A percentile compares a stretch with the other conserved stretches of the same genome.
phyloP scores from a whole-genome alignment of 1,284 basidiomycete genomes.

The Ganoderma lingzhi region DNA sequence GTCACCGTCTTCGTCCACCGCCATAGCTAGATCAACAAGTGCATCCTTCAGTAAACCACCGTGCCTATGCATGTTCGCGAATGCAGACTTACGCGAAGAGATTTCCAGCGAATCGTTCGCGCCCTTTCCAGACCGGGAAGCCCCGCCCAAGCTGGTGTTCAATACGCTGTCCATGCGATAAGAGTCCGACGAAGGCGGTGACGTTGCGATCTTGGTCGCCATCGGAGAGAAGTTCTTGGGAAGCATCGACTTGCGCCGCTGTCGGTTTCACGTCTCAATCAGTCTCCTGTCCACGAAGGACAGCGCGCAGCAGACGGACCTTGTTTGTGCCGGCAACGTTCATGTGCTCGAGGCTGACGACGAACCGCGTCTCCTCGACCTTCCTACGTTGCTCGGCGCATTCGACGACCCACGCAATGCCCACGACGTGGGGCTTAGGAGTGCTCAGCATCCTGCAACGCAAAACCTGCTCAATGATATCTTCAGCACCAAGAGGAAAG shows the following conservation, averaged over 20 bases:
- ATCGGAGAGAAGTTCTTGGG: conserved; percentile 57
- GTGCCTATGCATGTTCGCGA: conserved; percentile 10
- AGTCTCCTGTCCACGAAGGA: conserved; percentile 13
- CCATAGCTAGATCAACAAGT: conserved; percentile 17
- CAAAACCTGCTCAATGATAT: background rate
- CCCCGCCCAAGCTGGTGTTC: conserved; percentile 2
- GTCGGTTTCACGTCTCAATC: conserved; percentile 7
- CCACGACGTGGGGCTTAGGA: conserved; percentile 81
- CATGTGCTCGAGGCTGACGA: conserved; percentile 73
- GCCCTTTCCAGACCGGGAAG: background rate
- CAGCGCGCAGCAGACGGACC: conserved; percentile 47
- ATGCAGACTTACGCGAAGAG: conserved; percentile 28
- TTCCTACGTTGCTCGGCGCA: conserved; percentile 76
- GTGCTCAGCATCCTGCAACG: conserved; percentile 61
- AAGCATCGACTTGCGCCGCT: conserved; percentile 74
- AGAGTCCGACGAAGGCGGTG: conserved; percentile 29
- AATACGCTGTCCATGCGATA: conserved; percentile 9
- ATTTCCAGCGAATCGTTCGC: conserved; percentile 13
- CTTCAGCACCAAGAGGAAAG: background rate
- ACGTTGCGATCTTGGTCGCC: conserved; percentile 13
- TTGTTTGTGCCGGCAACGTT: conserved; percentile 74
- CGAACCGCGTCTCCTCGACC: conserved; percentile 73
- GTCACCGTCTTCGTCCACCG: conserved; percentile 51
- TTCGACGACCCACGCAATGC: conserved; percentile 92
- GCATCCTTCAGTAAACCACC: background rate